Base-by-base conservation (phyloP, 441 rosid species). In the Croton laevigatus region DNA sequence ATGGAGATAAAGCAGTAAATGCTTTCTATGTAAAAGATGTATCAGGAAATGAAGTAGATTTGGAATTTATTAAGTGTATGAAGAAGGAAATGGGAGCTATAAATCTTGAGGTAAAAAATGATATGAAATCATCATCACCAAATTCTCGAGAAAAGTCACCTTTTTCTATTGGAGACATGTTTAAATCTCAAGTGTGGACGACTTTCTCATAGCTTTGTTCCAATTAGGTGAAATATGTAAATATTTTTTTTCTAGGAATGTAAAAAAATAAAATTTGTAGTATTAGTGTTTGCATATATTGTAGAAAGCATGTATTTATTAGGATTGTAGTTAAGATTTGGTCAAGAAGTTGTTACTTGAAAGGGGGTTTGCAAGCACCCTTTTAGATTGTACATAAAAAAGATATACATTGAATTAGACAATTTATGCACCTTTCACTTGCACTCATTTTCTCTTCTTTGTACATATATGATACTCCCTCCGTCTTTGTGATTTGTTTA, bases 11-110 rank as follows among this genome's bases (percentile, higher is more conserved):
- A 40, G 75, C 79, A 0, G 80, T 86, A 75, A 83, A 87, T 11
- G 85, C 84, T 4, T 91, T 89, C 66, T 89, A 89, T 59, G 78
- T 91, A 23, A 84, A 77, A 55, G 89, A 80, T 68, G 75, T 81
- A 2, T 81, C 88, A 5, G 94, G 91, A 1, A 87, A 87, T 48
- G 81, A 83, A 70, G 83, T 84, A 0, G 95, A 87, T 52, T 81
- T 83, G 89, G 89, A 83, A 61, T 84, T 86, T 46, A 80, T 88
- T 8, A 81, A 91, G 67, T 87, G 87, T 3, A 72, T 88, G 65
- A 88, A 84, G 83, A 86, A 74, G 76, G 90, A 91, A 65, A 86
- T 89, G 90, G 93, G 87, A 57, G 83, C 84, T 0, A 67, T 86
- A 17, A 80, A 83, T 5, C 78, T 88, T 3, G 87, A 81, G 27